Conservation (phyloP, 208 protist species). For the Crithidia sp. region DNA sequence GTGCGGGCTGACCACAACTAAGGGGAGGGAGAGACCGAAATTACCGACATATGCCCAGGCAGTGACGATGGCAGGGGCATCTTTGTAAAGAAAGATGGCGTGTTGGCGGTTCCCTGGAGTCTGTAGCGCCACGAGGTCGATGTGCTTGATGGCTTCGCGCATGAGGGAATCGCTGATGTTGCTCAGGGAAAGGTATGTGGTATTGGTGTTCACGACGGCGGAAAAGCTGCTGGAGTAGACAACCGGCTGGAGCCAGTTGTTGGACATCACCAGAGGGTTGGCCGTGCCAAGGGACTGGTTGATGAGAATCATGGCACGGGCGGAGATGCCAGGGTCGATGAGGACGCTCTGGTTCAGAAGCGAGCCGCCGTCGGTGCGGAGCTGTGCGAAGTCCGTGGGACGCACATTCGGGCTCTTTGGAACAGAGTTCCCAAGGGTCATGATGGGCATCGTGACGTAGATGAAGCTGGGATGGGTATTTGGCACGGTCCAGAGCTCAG, state of each 20-base stretch:
- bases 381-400: not conserved
- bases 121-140: constrained; percentile 23
- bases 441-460: not conserved
- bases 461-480: not conserved
- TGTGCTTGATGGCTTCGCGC: constrained; percentile 34
- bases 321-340: not conserved
- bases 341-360: not conserved
- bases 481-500: not conserved
- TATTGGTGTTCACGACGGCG: not conserved
- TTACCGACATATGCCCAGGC: constrained; percentile 7
- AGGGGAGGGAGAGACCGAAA: constrained; percentile 1
- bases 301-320: constrained; percentile 8
- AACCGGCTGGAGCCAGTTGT: constrained; percentile 27
- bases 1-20: constrained; percentile 16
- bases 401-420: not conserved
- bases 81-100: constrained; percentile 5
- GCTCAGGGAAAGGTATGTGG: constrained; percentile 21
- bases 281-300: not conserved
- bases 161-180: constrained; percentile 40
- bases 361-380: not conserved
- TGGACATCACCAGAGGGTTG: constrained; percentile 11
- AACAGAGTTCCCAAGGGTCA: not conserved
- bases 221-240: not conserved
- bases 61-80: constrained; percentile 8
- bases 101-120: not conserved